Conservation (phyloP, 257 asterid genomes). For the Salvia miltiorrhiza region DNA sequence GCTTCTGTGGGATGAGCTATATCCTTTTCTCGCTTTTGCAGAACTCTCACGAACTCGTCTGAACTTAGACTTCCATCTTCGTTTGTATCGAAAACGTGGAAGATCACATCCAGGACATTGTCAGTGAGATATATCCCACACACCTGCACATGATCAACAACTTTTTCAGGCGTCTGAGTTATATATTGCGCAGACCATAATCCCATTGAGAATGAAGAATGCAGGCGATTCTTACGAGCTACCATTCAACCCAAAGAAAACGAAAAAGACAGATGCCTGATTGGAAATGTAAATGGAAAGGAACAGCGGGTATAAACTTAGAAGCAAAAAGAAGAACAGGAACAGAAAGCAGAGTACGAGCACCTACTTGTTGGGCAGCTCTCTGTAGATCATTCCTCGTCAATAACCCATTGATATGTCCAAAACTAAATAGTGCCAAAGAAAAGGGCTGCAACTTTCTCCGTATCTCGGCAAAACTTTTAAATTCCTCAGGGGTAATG, state of each 20-base stretch:
- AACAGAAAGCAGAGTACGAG: background rate
- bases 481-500: slow-evolving; percentile 72
- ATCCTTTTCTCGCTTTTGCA: slow-evolving; percentile 69
- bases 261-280: background rate
- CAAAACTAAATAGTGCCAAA: slow-evolving; percentile 75
- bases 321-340: background rate
- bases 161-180: background rate
- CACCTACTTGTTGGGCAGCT: slow-evolving; percentile 78
- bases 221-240: background rate
- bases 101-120: slow-evolving; percentile 56
- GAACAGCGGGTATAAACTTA: background rate
- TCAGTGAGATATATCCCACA: slow-evolving; percentile 66
- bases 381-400: slow-evolving; percentile 71
- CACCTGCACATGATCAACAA: slow-evolving; percentile 44
- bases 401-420: slow-evolving; percentile 66
- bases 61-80: slow-evolving; percentile 66
- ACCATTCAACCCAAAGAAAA: background rate
- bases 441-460: slow-evolving; percentile 71
- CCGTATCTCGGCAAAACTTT: slow-evolving; percentile 64
- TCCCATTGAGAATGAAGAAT: background rate
- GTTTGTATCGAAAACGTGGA: slow-evolving; percentile 73
- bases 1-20: slow-evolving; percentile 75
- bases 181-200: background rate
- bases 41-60: slow-evolving; percentile 70
- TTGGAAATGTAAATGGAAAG: too few species aligned